These are phyloP conservation scores for Tuber magnatum DNA, from an alignment of 495 filamentous ascomycete species.

Conservation along the genomic window DNA sequence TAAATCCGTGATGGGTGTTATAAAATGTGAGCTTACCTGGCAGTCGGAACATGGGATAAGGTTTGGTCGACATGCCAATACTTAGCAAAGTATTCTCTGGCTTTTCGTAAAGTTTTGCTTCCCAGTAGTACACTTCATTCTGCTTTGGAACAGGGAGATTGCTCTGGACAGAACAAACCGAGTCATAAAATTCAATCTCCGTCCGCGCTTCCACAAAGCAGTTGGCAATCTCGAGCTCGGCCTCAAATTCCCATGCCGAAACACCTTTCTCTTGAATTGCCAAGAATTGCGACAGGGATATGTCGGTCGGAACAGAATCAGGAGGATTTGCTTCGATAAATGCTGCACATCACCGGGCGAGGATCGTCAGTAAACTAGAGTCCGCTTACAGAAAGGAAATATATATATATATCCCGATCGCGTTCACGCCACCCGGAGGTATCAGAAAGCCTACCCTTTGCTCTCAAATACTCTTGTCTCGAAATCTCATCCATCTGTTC, in stretches of 20 bases:
- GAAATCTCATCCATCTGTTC: slow-evolving; percentile 93
- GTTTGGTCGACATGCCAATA: slow-evolving; percentile 91
- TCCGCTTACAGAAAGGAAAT: not conserved
- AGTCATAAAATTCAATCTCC: slow-evolving; percentile 97
- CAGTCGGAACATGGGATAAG: slow-evolving; percentile 87
- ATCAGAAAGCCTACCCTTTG: slow-evolving; percentile 65
- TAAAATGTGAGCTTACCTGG: slow-evolving; percentile 57
- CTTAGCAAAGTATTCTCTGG: slow-evolving; percentile 76
- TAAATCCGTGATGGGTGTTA: not conserved
- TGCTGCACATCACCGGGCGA: slow-evolving; percentile 48
- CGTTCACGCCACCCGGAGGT: not conserved
- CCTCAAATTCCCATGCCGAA: slow-evolving; percentile 97
- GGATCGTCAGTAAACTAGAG: slow-evolving; percentile 3
- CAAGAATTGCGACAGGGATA: slow-evolving; percentile 92
- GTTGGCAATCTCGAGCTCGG: slow-evolving; percentile 95
- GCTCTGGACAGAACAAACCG: slow-evolving; percentile 92
- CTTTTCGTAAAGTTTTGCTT: slow-evolving; percentile 96
- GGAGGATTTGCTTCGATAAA: slow-evolving; percentile 92
- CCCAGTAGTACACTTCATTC: slow-evolving; percentile 99
- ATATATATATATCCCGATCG: not conserved
- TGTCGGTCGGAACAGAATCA: slow-evolving; percentile 91
- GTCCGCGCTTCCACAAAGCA: slow-evolving; percentile 95
- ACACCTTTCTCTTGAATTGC: slow-evolving; percentile 99
- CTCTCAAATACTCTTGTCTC: slow-evolving; percentile 80
- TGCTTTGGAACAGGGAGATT: slow-evolving; percentile 96